phyloP scores from a whole-genome alignment of 208 protist genomes.

The Vickermania spadyakhi region DNA sequence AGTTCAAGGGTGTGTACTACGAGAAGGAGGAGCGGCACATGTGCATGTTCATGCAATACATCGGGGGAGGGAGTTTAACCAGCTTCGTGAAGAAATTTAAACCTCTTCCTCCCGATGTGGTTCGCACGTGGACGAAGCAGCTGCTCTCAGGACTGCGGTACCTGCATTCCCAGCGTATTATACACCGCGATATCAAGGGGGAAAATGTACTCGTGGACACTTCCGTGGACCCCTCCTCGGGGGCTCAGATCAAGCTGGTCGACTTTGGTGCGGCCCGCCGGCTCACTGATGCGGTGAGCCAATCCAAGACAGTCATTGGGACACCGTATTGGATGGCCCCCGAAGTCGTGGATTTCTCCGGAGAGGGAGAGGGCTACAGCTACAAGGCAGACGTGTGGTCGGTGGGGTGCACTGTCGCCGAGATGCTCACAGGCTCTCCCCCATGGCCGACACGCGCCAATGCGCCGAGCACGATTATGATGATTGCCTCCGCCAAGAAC shows the following conservation, averaged over 20 bases:
- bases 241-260: conserved; percentile 83
- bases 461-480: conserved; percentile 78
- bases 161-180: conserved; percentile 86
- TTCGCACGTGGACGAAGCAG: conserved; percentile 86
- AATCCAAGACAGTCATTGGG: conserved; percentile 85
- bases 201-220: conserved; percentile 89
- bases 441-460: conserved; percentile 80
- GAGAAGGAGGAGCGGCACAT: conserved; percentile 44
- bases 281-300: conserved; percentile 71
- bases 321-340: conserved; percentile 94
- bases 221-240: conserved; percentile 28
- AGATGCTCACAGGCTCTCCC: conserved; percentile 90
- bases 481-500: conserved; percentile 72
- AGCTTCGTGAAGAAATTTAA: conserved; percentile 83
- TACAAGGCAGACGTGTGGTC: conserved; percentile 93
- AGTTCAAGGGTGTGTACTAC: conserved; percentile 81
- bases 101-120: conserved; percentile 61
- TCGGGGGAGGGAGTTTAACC: conserved; percentile 82
- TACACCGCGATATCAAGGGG: conserved; percentile 89
- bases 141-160: conserved; percentile 79
- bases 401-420: conserved; percentile 86
- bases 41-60: conserved; percentile 92
- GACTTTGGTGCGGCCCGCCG: conserved; percentile 85
- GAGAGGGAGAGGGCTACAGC: conserved; percentile 57
- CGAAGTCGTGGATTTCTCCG: conserved; percentile 74